Conservation (phyloP, 495 filamentous ascomycete genomes). For the Penicillium robsamsonii region DNA sequence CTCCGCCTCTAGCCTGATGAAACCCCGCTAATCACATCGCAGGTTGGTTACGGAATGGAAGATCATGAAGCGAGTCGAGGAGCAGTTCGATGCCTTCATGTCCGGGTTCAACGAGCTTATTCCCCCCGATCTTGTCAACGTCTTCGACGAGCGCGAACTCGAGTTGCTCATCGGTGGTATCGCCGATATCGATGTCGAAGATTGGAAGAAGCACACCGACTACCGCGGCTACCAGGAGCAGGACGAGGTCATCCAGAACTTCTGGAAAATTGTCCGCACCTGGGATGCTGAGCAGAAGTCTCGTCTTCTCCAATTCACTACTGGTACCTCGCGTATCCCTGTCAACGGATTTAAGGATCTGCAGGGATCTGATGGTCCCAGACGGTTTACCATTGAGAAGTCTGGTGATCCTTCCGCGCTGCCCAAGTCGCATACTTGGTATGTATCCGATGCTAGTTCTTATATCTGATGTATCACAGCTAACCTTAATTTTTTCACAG, state of each 20-base stretch:
- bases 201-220: slow-evolving; percentile 99
- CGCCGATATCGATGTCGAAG: slow-evolving; percentile 98
- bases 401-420: slow-evolving; percentile 84
- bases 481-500: slow-evolving; percentile 44
- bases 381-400: slow-evolving; percentile 97
- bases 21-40: slow-evolving; percentile 4
- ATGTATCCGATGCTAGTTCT: slow-evolving; percentile 37
- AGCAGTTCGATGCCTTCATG: slow-evolving; percentile 98
- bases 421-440: slow-evolving; percentile 98
- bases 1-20: not conserved
- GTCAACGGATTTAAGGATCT: slow-evolving; percentile 99
- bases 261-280: slow-evolving; percentile 95
- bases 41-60: slow-evolving; percentile 97
- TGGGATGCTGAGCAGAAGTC: slow-evolving; percentile 99
- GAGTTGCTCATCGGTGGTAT: slow-evolving; percentile 98
- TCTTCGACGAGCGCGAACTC: slow-evolving; percentile 97
- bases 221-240: slow-evolving; percentile 98
- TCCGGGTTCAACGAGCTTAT: slow-evolving; percentile 97
- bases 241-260: slow-evolving; percentile 94
- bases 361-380: slow-evolving; percentile 92
- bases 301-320: slow-evolving; percentile 92
- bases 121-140: slow-evolving; percentile 92
- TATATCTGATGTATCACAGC: slow-evolving; percentile 6
- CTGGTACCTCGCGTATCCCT: slow-evolving; percentile 94
- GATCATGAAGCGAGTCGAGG: slow-evolving; percentile 95